Percentiles rank a stretch among this genome's conserved stretches.
These are phyloP conservation scores for Eimeria nieschulzi DNA, from an alignment of 169 alveolate genomes.

Conservation along the genomic window DNA sequence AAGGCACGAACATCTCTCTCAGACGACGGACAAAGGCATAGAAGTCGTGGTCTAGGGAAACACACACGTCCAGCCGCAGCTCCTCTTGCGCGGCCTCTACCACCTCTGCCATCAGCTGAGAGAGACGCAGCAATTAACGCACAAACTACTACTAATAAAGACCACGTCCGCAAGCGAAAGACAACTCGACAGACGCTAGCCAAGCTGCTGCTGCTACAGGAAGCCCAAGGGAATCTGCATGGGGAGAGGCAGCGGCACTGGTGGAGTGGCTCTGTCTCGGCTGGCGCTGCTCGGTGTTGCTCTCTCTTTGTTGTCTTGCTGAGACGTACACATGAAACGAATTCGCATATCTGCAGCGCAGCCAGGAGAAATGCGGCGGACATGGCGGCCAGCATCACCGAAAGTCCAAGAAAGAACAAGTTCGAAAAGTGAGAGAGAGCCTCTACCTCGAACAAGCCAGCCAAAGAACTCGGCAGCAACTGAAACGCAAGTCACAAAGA, in stretches of 20 bases:
- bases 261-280: no score
- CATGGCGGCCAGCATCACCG: neutral
- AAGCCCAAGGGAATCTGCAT: no score
- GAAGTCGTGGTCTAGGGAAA: slow-evolving; percentile 42
- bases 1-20: neutral
- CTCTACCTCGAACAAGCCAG: neutral
- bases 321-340: neutral
- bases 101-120: neutral
- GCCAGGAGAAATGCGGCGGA: neutral
- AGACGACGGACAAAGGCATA: slow-evolving; percentile 35
- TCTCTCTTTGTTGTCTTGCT: no score
- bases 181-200: no score
- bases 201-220: no score
- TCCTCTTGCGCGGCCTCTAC: slow-evolving; percentile 24
- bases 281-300: no score
- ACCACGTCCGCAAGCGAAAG: no score
- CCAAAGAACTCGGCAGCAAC: no score
- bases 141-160: no score
- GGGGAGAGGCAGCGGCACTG: no score
- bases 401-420: neutral
- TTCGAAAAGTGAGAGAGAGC: neutral
- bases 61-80: slow-evolving; percentile 29
- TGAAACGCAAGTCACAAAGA: no score
- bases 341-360: neutral
- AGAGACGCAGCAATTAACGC: neutral